Conservation (phyloP, 2,329 filamentous ascomycete genomes). For the Botrytis deweyae region DNA sequence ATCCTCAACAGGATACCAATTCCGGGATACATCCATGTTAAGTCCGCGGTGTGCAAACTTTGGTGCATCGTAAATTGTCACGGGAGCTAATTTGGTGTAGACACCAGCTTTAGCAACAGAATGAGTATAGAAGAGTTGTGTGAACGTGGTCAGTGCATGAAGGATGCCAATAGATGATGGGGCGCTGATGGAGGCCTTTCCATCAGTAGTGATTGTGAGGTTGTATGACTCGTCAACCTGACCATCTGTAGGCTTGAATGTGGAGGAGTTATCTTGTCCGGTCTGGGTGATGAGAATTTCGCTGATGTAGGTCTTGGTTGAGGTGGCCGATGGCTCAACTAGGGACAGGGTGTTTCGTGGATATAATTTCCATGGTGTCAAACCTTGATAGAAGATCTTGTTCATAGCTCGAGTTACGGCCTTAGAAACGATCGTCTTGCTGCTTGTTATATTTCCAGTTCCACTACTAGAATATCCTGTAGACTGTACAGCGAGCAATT, state of each 20-base stretch:
- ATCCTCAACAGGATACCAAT: slow-evolving; percentile 53
- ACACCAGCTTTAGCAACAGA: slow-evolving; percentile 51
- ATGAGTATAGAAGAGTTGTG: slow-evolving; percentile 76
- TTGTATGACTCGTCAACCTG: slow-evolving; percentile 75
- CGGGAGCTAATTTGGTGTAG: slow-evolving; percentile 71
- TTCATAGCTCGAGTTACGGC: slow-evolving; percentile 59
- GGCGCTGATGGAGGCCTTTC: slow-evolving; percentile 62
- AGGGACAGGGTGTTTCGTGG: slow-evolving; percentile 55
- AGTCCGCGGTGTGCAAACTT: slow-evolving; percentile 75
- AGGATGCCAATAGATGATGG: slow-evolving; percentile 67
- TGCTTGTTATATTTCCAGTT: slow-evolving; percentile 34
- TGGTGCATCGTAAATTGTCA: slow-evolving; percentile 70
- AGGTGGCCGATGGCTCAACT: slow-evolving; percentile 59
- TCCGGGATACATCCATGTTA: slow-evolving; percentile 74
- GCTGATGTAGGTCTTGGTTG: slow-evolving; percentile 52
- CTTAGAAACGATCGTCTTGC: slow-evolving; percentile 54
- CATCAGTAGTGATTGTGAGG: slow-evolving; percentile 57
- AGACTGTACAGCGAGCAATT: slow-evolving; percentile 25
- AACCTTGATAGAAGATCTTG: slow-evolving; percentile 64
- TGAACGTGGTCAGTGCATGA: slow-evolving; percentile 72
- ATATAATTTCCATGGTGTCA: slow-evolving; percentile 78
- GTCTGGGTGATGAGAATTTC: slow-evolving; percentile 64
- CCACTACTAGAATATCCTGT: slow-evolving; percentile 23
- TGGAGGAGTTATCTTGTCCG: slow-evolving; percentile 49
- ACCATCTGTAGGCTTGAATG: slow-evolving; percentile 61